phyloP scores from a whole-genome alignment of 2,329 filamentous ascomycete genomes.

The Venturia pyrina region DNA sequence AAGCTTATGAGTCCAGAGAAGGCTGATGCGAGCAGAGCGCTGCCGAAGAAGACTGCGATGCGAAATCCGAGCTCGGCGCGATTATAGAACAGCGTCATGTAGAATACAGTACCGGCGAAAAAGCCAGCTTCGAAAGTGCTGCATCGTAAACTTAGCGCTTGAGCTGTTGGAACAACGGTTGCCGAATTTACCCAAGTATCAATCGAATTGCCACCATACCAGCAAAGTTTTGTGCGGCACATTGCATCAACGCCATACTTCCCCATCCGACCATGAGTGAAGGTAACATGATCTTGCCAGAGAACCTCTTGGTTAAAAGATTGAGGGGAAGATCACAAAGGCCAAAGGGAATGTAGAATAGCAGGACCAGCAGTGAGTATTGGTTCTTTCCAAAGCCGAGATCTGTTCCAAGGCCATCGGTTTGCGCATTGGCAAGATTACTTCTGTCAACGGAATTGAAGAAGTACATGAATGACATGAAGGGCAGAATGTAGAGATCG shows the following conservation, averaged over 20 bases:
- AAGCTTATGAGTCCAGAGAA: slow-evolving; percentile 45
- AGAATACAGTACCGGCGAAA: slow-evolving; percentile 48
- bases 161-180: not conserved
- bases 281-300: slow-evolving; percentile 33
- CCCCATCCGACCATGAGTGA: slow-evolving; percentile 40
- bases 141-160: slow-evolving; percentile 26
- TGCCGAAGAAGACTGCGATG: slow-evolving; percentile 47
- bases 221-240: slow-evolving; percentile 38
- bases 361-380: slow-evolving; percentile 36
- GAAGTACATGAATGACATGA: slow-evolving; percentile 41
- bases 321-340: slow-evolving; percentile 41
- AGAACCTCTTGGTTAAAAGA: slow-evolving; percentile 38
- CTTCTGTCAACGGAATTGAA: slow-evolving; percentile 45
- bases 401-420: not conserved
- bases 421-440: slow-evolving; percentile 26
- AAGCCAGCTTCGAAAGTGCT: slow-evolving; percentile 44
- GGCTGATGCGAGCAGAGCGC: slow-evolving; percentile 45
- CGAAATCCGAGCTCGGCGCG: slow-evolving; percentile 46
- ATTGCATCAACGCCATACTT: slow-evolving; percentile 37
- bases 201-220: slow-evolving; percentile 41
- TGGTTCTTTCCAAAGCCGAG: slow-evolving; percentile 15
- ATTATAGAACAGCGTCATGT: slow-evolving; percentile 50
- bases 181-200: slow-evolving; percentile 25
- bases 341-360: slow-evolving; percentile 44
- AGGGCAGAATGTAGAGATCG: slow-evolving; percentile 40